Base-by-base conservation (phyloP, 306 rosid species). In the Dalbergia oliveri region DNA sequence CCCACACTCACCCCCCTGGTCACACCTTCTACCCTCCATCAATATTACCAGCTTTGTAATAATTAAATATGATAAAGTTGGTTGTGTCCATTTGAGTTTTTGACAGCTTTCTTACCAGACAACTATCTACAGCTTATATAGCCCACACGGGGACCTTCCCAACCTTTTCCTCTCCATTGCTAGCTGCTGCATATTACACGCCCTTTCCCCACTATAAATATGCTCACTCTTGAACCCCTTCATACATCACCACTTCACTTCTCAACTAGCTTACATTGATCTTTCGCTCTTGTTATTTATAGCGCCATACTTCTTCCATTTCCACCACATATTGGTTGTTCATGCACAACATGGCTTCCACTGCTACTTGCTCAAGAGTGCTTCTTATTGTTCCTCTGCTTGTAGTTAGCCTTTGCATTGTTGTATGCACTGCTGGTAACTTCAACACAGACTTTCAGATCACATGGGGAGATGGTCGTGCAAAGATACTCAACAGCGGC, bases 401-500 rank as follows among this genome's bases (percentile, higher is more conserved):
- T 69, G 18, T 72, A 18, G 3, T 50, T 5, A 63, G 68, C 73
- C 8, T 54, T 54, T 68, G 15, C 37, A 10, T 75, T 62, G 23
- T 49, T 0, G 5, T 18, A 16, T 59, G 51, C 67, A 47, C 63
- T 26, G 89, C 92, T 14, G 86, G 77, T 9, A 82, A 89, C 78
- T 84, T 91, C 61, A 34, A 90, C 85, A 76, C 85, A 71, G 91
- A 90, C 34, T 67, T 88, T 66, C 74, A 89, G 41, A 69, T 89
- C n/a, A 90, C 92, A 3, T 92, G 97, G 97, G 94, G 94, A 0
- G 90, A 86, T 76, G 92, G 86, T 6, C 90, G 89, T 11, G 97
- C 85, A 0, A 85, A 92, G 62, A 82, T 90, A 11, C 65, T 80
- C 4, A 66, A 88, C 51, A 82, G 81, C 1, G 89, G 63, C 3